Evolutionary conservation across 139 green algal species (phyloP), one percentile per base, ranked within the genome.

Genomic region (Zygnema circumcarinatum): DNA sequence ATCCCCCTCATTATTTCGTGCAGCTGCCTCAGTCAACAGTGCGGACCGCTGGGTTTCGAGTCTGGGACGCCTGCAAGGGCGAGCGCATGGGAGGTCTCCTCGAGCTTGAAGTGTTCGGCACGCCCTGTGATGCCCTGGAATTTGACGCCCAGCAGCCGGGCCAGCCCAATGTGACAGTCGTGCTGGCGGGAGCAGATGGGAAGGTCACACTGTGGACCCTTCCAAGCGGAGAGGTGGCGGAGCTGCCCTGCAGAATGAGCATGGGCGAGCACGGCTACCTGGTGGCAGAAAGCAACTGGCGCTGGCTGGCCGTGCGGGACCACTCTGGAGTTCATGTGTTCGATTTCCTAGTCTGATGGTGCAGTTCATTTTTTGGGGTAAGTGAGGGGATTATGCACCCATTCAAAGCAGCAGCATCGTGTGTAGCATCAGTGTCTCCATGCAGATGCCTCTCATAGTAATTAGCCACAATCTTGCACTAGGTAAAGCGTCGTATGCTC

Each of bases 301-400:
- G 56, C n/a, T 72, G 56, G 56, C 56, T 72, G 56, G 56, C n/a
- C n/a, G 56, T 72, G 56, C n/a, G 29, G 29, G 56, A 72, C 56
- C 29, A 72, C n/a, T 72, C 56, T n/a, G 56, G 56, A n/a, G 56
- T 72, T n/a, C 56, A 72, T 72, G 56, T 72, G 29, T 72, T 72
- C n/a, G 56, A 72, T n/a, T 72, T 72, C 56, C 56, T 72, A n/a
- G n/a, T n/a, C n/a, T n/a, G n/a, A n/a, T n/a, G n/a, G n/a, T n/a
- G n/a, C n/a, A n/a, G n/a, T n/a, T n/a, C n/a, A n/a, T n/a, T n/a
- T n/a, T n/a, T n/a, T n/a, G n/a, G n/a, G n/a, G n/a, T n/a, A n/a
- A n/a, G n/a, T n/a, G n/a, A n/a, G n/a, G n/a, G n/a, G n/a, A n/a
- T n/a, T n/a, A n/a, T n/a, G n/a, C n/a, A n/a, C n/a, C n/a, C n/a